Percentiles rank a stretch among this genome's conserved stretches.
Evolutionary conservation across 2,329 filamentous ascomycete species (phyloP).

Genomic region (Colletotrichum spaethianum): DNA sequence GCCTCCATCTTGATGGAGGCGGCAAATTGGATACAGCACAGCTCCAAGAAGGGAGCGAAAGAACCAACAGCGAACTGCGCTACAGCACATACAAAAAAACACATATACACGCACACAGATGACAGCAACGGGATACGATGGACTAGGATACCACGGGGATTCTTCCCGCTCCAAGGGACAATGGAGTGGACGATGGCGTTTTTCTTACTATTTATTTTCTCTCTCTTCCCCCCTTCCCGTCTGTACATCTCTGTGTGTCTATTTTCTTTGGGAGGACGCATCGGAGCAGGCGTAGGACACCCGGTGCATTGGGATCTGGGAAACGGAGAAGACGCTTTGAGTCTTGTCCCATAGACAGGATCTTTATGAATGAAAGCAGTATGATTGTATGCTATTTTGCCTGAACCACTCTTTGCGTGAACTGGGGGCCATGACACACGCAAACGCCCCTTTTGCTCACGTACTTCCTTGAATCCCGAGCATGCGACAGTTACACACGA

Average conservation of each 20-base stretch:
- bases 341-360: neutral
- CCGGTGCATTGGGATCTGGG: conserved; percentile 4
- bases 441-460: neutral
- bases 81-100: conserved; percentile 1
- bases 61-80: neutral
- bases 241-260: neutral
- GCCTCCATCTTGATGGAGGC: neutral
- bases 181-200: conserved; percentile 2
- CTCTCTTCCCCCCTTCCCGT: neutral
- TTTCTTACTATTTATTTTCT: neutral
- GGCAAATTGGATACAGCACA: neutral
- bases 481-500: neutral
- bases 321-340: neutral
- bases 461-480: neutral
- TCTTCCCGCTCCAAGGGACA: neutral
- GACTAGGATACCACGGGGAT: neutral
- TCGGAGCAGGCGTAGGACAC: conserved; percentile 1
- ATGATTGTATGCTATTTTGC: neutral
- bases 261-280: neutral
- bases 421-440: neutral
- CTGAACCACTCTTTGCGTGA: too few relatives aligned
- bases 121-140: conserved; percentile 2
- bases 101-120: neutral
- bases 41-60: conserved; percentile 1
- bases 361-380: neutral